Base-by-base conservation (phyloP, 2,329 filamentous ascomycete genomes). In the Trichophyton verrucosum region DNA sequence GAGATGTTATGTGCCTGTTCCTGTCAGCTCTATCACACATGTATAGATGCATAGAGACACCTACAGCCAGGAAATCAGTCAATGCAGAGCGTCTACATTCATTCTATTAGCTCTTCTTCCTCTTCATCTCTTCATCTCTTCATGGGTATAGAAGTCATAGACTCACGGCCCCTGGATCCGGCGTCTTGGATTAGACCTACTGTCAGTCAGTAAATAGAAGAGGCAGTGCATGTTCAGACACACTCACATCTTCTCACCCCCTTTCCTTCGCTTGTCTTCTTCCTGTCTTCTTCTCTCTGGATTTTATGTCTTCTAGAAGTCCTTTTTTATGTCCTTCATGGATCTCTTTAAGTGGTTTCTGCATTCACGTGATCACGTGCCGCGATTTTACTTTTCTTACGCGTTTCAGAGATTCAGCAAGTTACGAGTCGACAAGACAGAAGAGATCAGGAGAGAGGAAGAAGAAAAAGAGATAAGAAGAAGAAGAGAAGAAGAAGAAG, bases 21-120 rank as follows among this genome's bases (percentile, higher is more conserved):
- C 9, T 30, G 38, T 24, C 40, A 38, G 53, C 6, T 20, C 22
- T 13, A 36, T 36, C 11, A 3, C 33, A n/a, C 1, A 1, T 22
- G 3, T 13, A n/a, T 22, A 20, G 17, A 20, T 24, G 6, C 8
- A 24, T 1, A 42, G 49, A 47, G 47, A 40, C 51, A 47, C 79
- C 70, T 74, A 83, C 82, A 57, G 84, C 84, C 60, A 87, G 74
- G 67, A 86, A 87, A 68, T 87, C 84, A 5, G 85, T 87, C 68
- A 87, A 74, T 11, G 85, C 85, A 62, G 84, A 86, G 65, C 84
- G 84, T 33, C 79, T 80, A 61, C 7, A 24, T 20, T 9, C n/a
- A 58, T 30, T 5, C 33, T 38, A 15, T 27, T n/a, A 61, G 51
- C 51, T 22, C 42, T 33, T 17, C 22, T 40, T 57, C 33, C 24